Evolutionary conservation across 2,329 filamentous ascomycete genomes (phyloP), one percentile per base, ranked within the genome.

Genomic region (Colletotrichum navitas): DNA sequence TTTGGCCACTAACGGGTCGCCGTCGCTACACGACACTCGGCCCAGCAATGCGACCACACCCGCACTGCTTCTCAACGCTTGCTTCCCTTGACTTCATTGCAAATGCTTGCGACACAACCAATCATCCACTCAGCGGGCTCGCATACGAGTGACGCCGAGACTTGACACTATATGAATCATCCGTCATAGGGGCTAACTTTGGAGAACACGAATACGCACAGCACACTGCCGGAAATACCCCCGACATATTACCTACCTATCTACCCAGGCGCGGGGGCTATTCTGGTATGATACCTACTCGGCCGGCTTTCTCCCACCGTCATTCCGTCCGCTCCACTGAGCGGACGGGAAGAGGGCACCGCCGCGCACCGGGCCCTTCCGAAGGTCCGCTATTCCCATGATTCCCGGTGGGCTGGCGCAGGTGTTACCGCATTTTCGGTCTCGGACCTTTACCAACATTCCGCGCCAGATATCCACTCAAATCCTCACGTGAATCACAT

Each of bases 121-220:
- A 24, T 47, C 45, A 12, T 24, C 10, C 8, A 2, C 21, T 21
- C 45, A 47, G n/a, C 45, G n/a, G 21, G 32, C 52, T 55, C 29
- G 10, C 11, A 36, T 14, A 21, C n/a, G 52, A n/a, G 24, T 12
- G 52, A 36, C 36, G 52, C 21, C 21, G 52, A 36, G 32, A 11
- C 52, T 21, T 11, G 34, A 36, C 11, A 12, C 52, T 24, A 8
- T n/a, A 47, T 62, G 43, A 49, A n/a, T 36, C 36, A 18, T 63
- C 51, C 58, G 52, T 54, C 58, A 54, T 59, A 55, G 54, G 21
- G 51, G 36, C 24, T 49, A 59, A 21, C 45, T 18, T 60, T 39
- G 14, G 45, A 59, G 59, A 60, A 71, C 54, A 68, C 68, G 65
- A 71, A 68, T 60, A 68, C 68, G 68, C 24, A 18, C 24, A 36